These are phyloP conservation scores for Thinopyrum elongatum DNA, from an alignment of 176 grass and related monocot genomes.

Conservation along the genomic window DNA sequence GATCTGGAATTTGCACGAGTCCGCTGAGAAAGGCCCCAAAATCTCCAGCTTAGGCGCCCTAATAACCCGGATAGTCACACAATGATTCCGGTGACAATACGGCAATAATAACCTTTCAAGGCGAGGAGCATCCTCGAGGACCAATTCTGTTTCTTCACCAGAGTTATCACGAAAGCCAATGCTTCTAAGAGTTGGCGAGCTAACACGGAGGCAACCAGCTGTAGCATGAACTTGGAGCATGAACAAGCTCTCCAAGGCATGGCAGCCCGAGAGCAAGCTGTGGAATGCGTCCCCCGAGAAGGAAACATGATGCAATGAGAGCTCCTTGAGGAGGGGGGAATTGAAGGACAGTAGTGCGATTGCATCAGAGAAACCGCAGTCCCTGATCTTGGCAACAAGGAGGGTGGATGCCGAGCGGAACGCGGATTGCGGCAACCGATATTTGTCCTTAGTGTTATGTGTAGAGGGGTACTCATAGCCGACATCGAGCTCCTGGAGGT, in stretches of 20 bases:
- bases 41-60: not conserved
- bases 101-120: not conserved
- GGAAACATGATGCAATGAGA: not conserved
- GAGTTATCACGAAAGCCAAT: not conserved
- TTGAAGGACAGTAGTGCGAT: not conserved
- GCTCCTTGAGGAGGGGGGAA: not conserved
- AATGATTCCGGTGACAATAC: not conserved
- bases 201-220: not conserved
- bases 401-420: not conserved
- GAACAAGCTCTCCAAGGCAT: not conserved
- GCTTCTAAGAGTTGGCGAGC: not conserved
- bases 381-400: not conserved
- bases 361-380: not conserved
- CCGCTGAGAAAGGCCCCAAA: not conserved
- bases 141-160: not conserved
- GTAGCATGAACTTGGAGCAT: not conserved
- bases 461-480: not conserved
- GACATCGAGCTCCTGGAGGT: not conserved
- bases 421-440: not conserved
- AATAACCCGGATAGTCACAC: not conserved
- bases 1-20: not conserved
- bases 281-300: not conserved
- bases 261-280: not conserved
- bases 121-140: not conserved
- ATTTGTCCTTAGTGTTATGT: no score